Evolutionary conservation across 2,329 filamentous ascomycete species (phyloP), one percentile per base, ranked within the genome.

Genomic region (Aspergillus felis): DNA sequence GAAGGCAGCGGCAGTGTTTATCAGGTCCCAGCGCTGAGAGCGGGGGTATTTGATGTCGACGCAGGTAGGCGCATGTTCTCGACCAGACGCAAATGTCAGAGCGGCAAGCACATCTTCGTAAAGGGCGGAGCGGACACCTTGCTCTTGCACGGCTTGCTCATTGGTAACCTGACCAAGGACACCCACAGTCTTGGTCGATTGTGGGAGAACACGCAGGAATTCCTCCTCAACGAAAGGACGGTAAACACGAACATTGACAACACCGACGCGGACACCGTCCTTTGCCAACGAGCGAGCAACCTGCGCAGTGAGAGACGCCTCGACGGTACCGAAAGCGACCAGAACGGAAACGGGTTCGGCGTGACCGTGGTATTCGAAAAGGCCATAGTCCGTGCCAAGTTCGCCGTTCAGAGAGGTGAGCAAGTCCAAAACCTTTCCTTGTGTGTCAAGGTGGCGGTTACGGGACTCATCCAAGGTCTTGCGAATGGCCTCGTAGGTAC

Each of bases 281-380:
- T 84, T 82, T 29, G 89, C 84, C 50, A 97, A 81, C 44, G 87
- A 86, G 47, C 82, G 80, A 10, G 91, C 87, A 54, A 96, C 85
- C 76, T 97, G 91, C 63, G 88, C 87, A 57, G 91, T 87, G 59
- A 97, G 79, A 66, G 94, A 92, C 14, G 90, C 86, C 79, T 99
- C 94, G 4, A 92, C 86, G 59, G 91, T 96, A 65, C 94, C 94
- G 67, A 99, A 97, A 48, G 91, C 90, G 29, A 97, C 92, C 35
- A 97, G 79, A 17, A 99, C 91, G 9, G 87, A 86, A 63, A 93
- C 89, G 3, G 94, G 86, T 47, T 86, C 80, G 51, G 84, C 80
- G 71, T 97, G 91, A 25, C 94, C 94, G 68, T 88, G 84, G 78
- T 99, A 99, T 78, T 99, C 94, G 67, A 97, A 99, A 6, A 91